A percentile compares a stretch with the other conserved stretches of the same genome.
These are phyloP conservation scores for Macadamia tetraphylla DNA, from an alignment of 164 flowering plant genomes.

Conservation along the genomic window DNA sequence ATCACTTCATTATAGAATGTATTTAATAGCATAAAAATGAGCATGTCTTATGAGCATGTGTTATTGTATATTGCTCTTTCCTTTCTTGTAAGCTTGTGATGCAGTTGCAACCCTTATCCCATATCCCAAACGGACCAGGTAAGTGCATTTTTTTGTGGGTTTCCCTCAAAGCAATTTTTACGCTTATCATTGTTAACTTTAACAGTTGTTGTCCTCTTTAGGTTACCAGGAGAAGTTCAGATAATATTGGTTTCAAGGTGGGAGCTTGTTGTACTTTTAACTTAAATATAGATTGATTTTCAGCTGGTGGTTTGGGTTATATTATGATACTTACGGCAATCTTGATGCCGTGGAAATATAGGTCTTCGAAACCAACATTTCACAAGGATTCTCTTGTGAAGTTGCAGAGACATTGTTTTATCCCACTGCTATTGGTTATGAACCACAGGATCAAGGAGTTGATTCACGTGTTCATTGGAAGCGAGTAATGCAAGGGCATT, in stretches of 20 bases:
- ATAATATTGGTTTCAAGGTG: conserved; percentile 97
- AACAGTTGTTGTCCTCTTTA: conserved; percentile 22
- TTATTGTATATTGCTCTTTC: too few relatives aligned
- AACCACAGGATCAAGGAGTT: conserved; percentile 89
- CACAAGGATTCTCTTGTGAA: conserved; percentile 79
- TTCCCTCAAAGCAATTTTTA: neutral
- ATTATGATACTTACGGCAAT: conserved; percentile 1
- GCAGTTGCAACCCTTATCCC: conserved; percentile 31
- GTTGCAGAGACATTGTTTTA: conserved; percentile 94
- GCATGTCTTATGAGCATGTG: too few relatives aligned
- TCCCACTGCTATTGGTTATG: conserved; percentile 98
- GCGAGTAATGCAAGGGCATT: conserved; percentile 98
- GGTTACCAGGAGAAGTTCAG: conserved; percentile 98
- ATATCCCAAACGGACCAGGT: conserved; percentile 98
- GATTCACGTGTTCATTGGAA: conserved; percentile 98
- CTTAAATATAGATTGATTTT: neutral
- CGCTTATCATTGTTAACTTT: too few relatives aligned
- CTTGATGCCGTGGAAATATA: conserved; percentile 28
- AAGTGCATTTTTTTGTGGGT: conserved; percentile 8
- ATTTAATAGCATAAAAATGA: too few relatives aligned
- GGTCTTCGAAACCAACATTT: conserved; percentile 83
- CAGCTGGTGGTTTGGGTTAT: conserved; percentile 1
- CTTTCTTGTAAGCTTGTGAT: too few relatives aligned
- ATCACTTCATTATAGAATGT: too few relatives aligned
- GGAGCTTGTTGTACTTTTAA: conserved; percentile 2